Evolutionary conservation across 164 flowering plant genomes (phyloP), one percentile per base, ranked within the genome.

Genomic region (Stephania japonica): DNA sequence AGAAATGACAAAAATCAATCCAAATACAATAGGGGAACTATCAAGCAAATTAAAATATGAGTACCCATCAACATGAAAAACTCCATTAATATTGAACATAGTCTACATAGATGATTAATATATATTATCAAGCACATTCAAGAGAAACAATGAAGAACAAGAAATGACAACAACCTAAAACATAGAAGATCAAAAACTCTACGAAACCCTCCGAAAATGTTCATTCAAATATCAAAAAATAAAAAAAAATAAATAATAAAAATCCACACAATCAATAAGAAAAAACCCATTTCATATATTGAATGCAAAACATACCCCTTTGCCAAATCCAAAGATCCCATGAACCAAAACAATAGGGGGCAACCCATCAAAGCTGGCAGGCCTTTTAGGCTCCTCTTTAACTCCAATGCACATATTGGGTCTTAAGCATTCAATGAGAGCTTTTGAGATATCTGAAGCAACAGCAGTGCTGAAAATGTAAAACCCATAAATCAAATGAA

Each of bases 321-420:
- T 89, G 26, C 99, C 99, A 80, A 95, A 95, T 53, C 99, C 99
- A 79, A 95, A 95, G 67, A 93, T 91, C 18, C 99, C 98, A 87
- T 95, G 98, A 70, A 93, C 90, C 67, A 95, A 79, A 7, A 95
- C 98, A 80, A 95, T 93, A n/a, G 99, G 98, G 77, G 99, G 92
- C 76, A 90, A 74, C 63, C 74, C 85, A 67, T 80, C 84, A 71
- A 27, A 44, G 73, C 56, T 72, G 1, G 63, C 63, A 8, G 63
- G 59, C 13, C 23, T 73, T 53, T 65, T 63, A 43, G 77, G 14
- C 21, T 43, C 78, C 0, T 75, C 78, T 50, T 74, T 80, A 42
- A 79, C 76, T 68, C 67, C 78, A 63, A 76, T 1, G 38, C 53
- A 72, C 47, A 68, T 42, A 43, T 81, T 83, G 44, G 90, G 84